phyloP scores from a whole-genome alignment of 441 rosid species.

The Gossypium davidsonii region DNA sequence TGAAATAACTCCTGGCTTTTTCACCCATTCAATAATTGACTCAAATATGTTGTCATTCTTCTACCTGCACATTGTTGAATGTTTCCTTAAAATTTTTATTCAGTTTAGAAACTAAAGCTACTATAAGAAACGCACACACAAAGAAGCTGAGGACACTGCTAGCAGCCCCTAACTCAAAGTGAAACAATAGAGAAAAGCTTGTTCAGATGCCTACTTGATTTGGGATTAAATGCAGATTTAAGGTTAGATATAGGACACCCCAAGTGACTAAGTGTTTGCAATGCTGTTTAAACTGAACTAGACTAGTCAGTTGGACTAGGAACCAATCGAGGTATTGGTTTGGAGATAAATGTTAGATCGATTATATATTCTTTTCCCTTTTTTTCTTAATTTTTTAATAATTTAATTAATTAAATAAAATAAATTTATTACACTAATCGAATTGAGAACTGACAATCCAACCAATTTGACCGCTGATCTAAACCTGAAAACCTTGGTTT shows the following conservation, averaged over 20 bases:
- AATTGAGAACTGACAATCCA: background rate
- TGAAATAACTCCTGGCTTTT: background rate
- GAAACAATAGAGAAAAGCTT: background rate
- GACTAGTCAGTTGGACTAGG: background rate
- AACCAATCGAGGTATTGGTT: background rate
- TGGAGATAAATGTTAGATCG: background rate
- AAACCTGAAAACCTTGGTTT: background rate
- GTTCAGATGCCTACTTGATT: background rate
- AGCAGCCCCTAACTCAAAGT: background rate
- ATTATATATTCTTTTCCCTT: too few species aligned
- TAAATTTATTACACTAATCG: too few species aligned
- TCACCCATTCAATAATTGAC: background rate
- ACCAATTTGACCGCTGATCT: background rate
- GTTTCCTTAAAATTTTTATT: background rate
- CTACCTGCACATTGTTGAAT: conserved; percentile 7
- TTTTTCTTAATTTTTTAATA: too few species aligned
- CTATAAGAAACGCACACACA: background rate
- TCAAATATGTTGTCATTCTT: background rate
- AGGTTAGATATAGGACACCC: background rate
- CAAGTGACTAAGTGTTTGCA: background rate
- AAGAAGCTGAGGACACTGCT: background rate
- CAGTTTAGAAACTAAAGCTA: background rate
- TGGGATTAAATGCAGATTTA: background rate
- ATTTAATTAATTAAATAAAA: too few species aligned
- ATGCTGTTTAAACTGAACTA: background rate